These are phyloP conservation scores for Eutypa lata DNA, from an alignment of 2,329 filamentous ascomycete genomes.

Conservation along the genomic window DNA sequence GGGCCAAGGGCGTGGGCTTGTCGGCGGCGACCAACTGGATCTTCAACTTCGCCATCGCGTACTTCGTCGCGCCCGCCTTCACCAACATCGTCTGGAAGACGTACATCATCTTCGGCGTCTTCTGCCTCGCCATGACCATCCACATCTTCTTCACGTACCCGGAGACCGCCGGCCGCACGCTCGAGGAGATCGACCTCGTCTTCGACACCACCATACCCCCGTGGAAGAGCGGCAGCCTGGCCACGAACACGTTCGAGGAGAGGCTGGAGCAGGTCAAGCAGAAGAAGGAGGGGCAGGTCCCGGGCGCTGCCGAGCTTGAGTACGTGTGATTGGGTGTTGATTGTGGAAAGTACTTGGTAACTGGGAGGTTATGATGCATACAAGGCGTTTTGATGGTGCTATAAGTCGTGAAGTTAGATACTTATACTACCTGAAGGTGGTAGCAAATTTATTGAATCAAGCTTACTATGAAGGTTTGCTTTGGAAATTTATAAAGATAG, in stretches of 20 bases:
- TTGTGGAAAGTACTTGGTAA: no score
- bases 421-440: no score
- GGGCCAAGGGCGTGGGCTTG: slow-evolving; percentile 18
- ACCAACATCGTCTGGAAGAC: slow-evolving; percentile 17
- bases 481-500: no score
- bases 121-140: slow-evolving; percentile 27
- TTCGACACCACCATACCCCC: slow-evolving; percentile 39
- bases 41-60: slow-evolving; percentile 20
- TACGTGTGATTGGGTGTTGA: background rate
- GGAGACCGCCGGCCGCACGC: slow-evolving; percentile 41
- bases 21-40: slow-evolving; percentile 22
- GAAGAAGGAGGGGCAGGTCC: background rate
- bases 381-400: no score
- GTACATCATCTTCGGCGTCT: slow-evolving; percentile 41
- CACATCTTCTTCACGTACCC: slow-evolving; percentile 29
- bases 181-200: slow-evolving; percentile 48
- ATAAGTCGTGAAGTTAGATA: no score
- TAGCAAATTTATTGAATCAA: no score
- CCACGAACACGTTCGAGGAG: slow-evolving; percentile 13
- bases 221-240: slow-evolving; percentile 4
- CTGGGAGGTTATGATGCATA: no score
- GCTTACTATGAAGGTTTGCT: no score
- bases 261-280: slow-evolving; percentile 8
- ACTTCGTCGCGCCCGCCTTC: slow-evolving; percentile 13
- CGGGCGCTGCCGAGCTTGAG: background rate